A percentile compares a stretch with the other conserved stretches of the same genome.
These are phyloP conservation scores for Podospora pseudocomata DNA, from an alignment of 495 filamentous ascomycete species.

Conservation along the genomic window DNA sequence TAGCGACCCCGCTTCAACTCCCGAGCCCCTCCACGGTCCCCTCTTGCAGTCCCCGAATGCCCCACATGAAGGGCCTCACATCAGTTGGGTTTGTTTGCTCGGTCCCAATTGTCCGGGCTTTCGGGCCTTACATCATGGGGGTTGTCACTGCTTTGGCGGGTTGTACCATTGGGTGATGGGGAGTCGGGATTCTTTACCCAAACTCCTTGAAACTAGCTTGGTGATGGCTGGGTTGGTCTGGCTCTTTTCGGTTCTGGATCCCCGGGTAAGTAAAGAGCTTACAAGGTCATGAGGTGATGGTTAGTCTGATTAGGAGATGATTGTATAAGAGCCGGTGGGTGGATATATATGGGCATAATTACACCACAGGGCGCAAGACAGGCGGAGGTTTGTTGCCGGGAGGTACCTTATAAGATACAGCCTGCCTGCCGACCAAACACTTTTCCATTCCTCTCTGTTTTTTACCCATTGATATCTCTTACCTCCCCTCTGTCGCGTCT, in stretches of 20 bases:
- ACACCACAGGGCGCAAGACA: no score
- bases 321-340: background rate
- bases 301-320: background rate
- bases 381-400: background rate
- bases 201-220: no score
- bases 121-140: background rate
- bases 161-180: background rate
- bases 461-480: no score
- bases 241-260: background rate
- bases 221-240: no score
- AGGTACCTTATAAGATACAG: background rate
- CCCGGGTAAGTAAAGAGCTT: background rate
- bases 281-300: background rate
- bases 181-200: background rate
- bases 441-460: no score
- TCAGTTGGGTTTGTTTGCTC: background rate
- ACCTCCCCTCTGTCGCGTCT: no score
- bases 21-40: slow-evolving; percentile 23
- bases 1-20: slow-evolving; percentile 15
- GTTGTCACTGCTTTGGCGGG: background rate
- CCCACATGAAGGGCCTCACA: background rate
- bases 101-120: background rate
- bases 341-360: background rate
- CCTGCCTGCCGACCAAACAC: background rate
- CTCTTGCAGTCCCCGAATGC: slow-evolving; percentile 1